A percentile compares a stretch with the other conserved stretches of the same genome.
phyloP scores from a whole-genome alignment of 1,284 basidiomycete genomes.

The Ganoderma boninense region DNA sequence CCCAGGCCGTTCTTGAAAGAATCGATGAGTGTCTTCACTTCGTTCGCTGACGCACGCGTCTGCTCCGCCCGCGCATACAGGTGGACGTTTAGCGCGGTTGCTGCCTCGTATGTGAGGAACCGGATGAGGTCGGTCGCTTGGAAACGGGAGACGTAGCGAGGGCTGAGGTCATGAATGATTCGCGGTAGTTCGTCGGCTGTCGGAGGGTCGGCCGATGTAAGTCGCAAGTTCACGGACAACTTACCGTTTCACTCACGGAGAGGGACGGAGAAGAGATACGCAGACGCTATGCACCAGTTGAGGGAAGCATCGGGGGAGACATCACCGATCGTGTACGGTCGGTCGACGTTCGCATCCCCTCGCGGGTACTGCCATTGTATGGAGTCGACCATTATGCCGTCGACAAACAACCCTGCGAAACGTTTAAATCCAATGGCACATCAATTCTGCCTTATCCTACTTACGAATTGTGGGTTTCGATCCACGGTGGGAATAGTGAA shows the following conservation, averaged over 20 bases:
- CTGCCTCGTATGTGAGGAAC: slow-evolving; percentile 82
- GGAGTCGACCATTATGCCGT: slow-evolving; percentile 70
- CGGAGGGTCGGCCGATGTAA: neutral
- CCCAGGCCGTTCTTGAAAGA: slow-evolving; percentile 62
- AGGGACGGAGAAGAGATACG: slow-evolving; percentile 66
- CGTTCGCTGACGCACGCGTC: slow-evolving; percentile 36
- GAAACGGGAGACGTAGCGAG: slow-evolving; percentile 76
- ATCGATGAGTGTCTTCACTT: slow-evolving; percentile 53
- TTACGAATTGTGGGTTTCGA: slow-evolving; percentile 69
- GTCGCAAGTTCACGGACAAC: slow-evolving; percentile 8
- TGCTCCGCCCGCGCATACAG: slow-evolving; percentile 48
- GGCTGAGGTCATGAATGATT: slow-evolving; percentile 79
- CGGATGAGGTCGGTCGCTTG: slow-evolving; percentile 68
- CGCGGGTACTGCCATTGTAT: slow-evolving; percentile 70
- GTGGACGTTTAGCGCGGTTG: slow-evolving; percentile 79
- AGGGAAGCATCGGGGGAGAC: slow-evolving; percentile 48
- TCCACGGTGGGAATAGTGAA: slow-evolving; percentile 65
- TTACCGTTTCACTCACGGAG: slow-evolving; percentile 53
- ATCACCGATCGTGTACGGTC: slow-evolving; percentile 64
- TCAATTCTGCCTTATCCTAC: slow-evolving; percentile 36
- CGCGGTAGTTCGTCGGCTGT: slow-evolving; percentile 71
- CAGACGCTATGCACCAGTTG: slow-evolving; percentile 77
- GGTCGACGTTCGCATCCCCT: slow-evolving; percentile 48
- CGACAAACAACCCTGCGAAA: slow-evolving; percentile 71
- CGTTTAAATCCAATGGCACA: slow-evolving; percentile 1